Conservation (phyloP, 768 basidiomycete species). For the Pleurotus pulmonarius region DNA sequence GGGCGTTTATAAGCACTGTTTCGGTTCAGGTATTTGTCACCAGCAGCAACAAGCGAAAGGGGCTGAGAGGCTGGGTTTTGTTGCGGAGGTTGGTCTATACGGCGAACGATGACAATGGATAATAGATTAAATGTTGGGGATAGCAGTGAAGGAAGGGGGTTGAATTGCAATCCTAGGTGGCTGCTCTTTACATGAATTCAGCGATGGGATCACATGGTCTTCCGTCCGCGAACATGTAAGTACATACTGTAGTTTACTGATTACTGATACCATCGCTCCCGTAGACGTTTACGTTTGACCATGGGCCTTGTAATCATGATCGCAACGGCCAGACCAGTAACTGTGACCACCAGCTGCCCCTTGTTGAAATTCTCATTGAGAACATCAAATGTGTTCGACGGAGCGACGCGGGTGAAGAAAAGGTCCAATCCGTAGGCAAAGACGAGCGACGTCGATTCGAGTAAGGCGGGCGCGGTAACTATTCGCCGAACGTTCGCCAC, state of each 20-base stretch:
- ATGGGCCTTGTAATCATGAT: slow-evolving; percentile 82
- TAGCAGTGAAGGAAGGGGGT: not conserved
- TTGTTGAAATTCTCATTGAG: slow-evolving; percentile 93
- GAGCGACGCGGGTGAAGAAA: slow-evolving; percentile 81
- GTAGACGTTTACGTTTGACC: slow-evolving; percentile 62
- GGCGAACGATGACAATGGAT: too few relatives aligned
- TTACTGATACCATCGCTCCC: slow-evolving; percentile 71
- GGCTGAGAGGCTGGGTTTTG: too few relatives aligned
- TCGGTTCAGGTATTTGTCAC: too few relatives aligned
- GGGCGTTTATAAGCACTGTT: too few relatives aligned
- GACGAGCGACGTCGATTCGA: slow-evolving; percentile 90
- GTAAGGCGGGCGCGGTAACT: slow-evolving; percentile 73
- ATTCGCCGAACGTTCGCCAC: slow-evolving; percentile 68
- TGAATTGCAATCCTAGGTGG: not conserved
- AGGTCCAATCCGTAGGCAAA: slow-evolving; percentile 87
- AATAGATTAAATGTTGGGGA: not conserved
- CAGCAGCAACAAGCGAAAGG: too few relatives aligned
- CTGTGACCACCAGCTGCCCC: slow-evolving; percentile 80
- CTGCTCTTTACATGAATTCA: not conserved
- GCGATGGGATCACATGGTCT: not conserved
- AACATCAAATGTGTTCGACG: slow-evolving; percentile 90
- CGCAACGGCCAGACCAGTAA: slow-evolving; percentile 66
- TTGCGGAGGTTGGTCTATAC: too few relatives aligned
- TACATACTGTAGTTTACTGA: not conserved
- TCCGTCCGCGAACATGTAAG: not conserved